Evolutionary conservation across 2,329 filamentous ascomycete species (phyloP), one percentile per base, ranked within the genome.

Genomic region (Pleomassaria siparia): DNA sequence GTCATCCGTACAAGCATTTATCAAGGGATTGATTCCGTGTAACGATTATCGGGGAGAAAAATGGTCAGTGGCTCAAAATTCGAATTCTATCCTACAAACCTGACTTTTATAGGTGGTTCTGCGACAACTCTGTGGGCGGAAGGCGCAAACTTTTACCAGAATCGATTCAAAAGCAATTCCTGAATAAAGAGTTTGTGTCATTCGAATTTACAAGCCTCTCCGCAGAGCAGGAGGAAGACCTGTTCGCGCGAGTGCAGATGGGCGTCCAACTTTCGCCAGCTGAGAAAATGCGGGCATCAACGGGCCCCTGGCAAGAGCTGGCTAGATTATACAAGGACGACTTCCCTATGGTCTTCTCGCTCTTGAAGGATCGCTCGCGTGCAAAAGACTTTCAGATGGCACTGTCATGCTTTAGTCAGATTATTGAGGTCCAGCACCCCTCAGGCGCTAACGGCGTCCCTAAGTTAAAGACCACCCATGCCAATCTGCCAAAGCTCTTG

Each of bases 181-280:
- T 70, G 1, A 46, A 56, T 1, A 72, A 71, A 40, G 64, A 71
- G 4, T 69, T 79, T 32, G 66, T 75, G 4, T 72, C 71, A 20
- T 74, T 72, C 25, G 74, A 78, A 36, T 77, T 74, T 51, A 52
- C 60, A 5, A 60, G 72, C 16, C 55, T 79, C 3, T 63, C 58
- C 3, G 49, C 60, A 11, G 63, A 67, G 11, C 74, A 76, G 43
- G 75, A 78, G 50, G 75, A 78, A 46, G 76, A 76, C 10, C 66
- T 78, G 40, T 78, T 78, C 49, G 70, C 74, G 6, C 63, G 76
- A 12, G 76, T 78, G 0, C 75, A 79, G 43, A 67, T 73, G 49
- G 76, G 75, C 8, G 59, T 77, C 6, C 70, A 71, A 24, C 65
- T 78, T 3, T 74, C 68, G 3, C 60, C 66, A 8, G 75, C 74